Conservation (phyloP, 371 early-diverging fungal genomes). For the Apophysomyces variabilis region DNA sequence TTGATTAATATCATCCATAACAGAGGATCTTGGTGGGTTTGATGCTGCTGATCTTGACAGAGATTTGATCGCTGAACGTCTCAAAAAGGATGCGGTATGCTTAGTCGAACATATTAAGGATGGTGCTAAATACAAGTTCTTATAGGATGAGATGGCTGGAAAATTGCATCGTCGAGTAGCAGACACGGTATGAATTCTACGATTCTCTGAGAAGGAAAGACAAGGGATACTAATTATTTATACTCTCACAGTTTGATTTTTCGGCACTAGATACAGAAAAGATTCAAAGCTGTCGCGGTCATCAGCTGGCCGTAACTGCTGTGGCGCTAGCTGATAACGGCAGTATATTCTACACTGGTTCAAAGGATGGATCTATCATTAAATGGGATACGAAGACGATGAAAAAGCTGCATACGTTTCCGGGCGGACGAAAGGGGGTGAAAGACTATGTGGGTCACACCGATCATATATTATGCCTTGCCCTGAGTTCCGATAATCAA, state of each 20-base stretch:
- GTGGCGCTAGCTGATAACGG: slow-evolving; percentile 75
- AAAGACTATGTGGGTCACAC: slow-evolving; percentile 82
- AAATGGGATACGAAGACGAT: slow-evolving; percentile 76
- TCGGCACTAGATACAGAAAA: slow-evolving; percentile 44
- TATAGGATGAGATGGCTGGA: slow-evolving; percentile 60
- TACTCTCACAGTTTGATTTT: slow-evolving; percentile 47
- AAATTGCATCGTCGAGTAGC: slow-evolving; percentile 56
- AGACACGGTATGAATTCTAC: slow-evolving; percentile 39
- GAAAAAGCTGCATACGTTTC: slow-evolving; percentile 63
- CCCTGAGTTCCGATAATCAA: slow-evolving; percentile 80
- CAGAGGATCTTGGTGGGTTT: slow-evolving; percentile 72
- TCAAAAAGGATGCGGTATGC: slow-evolving; percentile 81
- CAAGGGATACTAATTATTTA: not conserved
- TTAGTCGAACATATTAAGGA: not conserved
- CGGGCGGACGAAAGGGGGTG: slow-evolving; percentile 78
- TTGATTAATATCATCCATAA: not conserved
- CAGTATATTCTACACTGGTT: slow-evolving; percentile 79
- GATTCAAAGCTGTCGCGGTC: slow-evolving; percentile 59
- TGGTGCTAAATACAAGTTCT: not conserved
- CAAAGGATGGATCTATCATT: slow-evolving; percentile 88
- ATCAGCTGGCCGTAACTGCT: slow-evolving; percentile 79
- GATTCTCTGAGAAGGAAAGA: not conserved
- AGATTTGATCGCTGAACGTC: slow-evolving; percentile 89
- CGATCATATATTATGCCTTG: slow-evolving; percentile 81
- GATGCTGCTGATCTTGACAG: slow-evolving; percentile 94